Evolutionary conservation across 2,329 filamentous ascomycete genomes (phyloP), one percentile per base, ranked within the genome.

Genomic region (Colletotrichum magnum): DNA sequence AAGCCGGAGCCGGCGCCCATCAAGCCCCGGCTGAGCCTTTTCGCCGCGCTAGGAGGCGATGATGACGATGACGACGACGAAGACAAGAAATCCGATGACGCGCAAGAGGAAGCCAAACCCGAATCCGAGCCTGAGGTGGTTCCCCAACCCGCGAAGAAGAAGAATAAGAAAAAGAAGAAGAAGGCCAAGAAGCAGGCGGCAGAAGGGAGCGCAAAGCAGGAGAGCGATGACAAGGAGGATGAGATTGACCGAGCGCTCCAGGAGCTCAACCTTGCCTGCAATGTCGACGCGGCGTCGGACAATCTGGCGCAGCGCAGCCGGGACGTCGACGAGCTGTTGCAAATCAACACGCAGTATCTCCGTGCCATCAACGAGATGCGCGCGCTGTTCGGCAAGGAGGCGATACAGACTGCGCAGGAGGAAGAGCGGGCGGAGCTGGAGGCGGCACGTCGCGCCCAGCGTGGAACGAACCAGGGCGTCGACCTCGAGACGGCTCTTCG

Each of bases 291-390:
- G 73, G 59, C 53, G 58, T 58, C 47, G 53, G 63, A 45, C 18
- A 61, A 64, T 43, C 47, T 21, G 47, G 48, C 50, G 71, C 36
- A 48, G 69, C 50, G 59, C 65, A 54, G 66, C 71, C 16, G 50
- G 69, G 32, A 57, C 64, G 21, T 60, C 50, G 82, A 81, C 65
- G 75, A 81, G 36, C 80, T 88, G 6, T 78, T 89, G 2, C 78
- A 81, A 36, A 83, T 88, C 74, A 87, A 87, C 73, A 88, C 91
- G 0, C 88, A 93, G 73, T 89, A 94, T 74, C 87, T 99, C 12
- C 95, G 95, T 77, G 93, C 93, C 7, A 86, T 92, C 43, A 97
- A 97, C 75, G 96, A 99, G 82, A 98, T 99, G 94, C 92, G 87
- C 58, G 83, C 82, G 36, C 79, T 90, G 2, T 90, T 87, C 78